Percentiles rank a stretch among this genome's conserved stretches.
Conservation (phyloP, 768 basidiomycete species). For the Amanita inopinata region DNA sequence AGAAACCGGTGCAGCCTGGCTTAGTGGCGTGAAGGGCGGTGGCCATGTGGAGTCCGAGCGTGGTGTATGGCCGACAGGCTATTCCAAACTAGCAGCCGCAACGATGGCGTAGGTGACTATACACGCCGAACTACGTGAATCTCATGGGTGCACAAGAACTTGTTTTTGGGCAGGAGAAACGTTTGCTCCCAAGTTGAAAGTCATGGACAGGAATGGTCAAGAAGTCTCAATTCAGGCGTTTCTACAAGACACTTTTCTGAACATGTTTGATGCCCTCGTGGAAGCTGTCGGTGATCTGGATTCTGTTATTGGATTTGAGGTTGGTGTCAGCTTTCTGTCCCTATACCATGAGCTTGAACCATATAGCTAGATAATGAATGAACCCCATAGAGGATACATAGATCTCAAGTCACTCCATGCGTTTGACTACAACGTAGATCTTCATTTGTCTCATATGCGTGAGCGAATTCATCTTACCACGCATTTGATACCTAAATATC, state of each 20-base stretch:
- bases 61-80: slow-evolving; percentile 89
- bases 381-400: slow-evolving; percentile 91
- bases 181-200: slow-evolving; percentile 67
- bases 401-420: slow-evolving; percentile 69
- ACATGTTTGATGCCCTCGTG: slow-evolving; percentile 64
- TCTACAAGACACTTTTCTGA: slow-evolving; percentile 73
- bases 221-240: slow-evolving; percentile 67
- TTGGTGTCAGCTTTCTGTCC: slow-evolving; percentile 18
- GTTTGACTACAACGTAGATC: slow-evolving; percentile 92
- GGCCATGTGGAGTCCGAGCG: slow-evolving; percentile 70
- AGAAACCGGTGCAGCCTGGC: slow-evolving; percentile 79
- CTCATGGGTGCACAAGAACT: slow-evolving; percentile 39
- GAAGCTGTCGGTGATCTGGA: slow-evolving; percentile 63
- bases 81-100: slow-evolving; percentile 85
- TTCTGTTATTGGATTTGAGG: slow-evolving; percentile 86
- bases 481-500: not conserved
- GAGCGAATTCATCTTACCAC: slow-evolving; percentile 22
- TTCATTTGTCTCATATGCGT: slow-evolving; percentile 77
- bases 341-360: not conserved
- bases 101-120: slow-evolving; percentile 71
- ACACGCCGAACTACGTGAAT: not conserved
- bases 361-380: slow-evolving; percentile 97
- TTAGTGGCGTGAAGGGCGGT: slow-evolving; percentile 67
- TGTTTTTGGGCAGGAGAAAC: slow-evolving; percentile 90
- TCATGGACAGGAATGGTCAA: slow-evolving; percentile 35